Base-by-base conservation (phyloP, 2,329 filamentous ascomycete genomes). In the Aureobasidium pullulans region DNA sequence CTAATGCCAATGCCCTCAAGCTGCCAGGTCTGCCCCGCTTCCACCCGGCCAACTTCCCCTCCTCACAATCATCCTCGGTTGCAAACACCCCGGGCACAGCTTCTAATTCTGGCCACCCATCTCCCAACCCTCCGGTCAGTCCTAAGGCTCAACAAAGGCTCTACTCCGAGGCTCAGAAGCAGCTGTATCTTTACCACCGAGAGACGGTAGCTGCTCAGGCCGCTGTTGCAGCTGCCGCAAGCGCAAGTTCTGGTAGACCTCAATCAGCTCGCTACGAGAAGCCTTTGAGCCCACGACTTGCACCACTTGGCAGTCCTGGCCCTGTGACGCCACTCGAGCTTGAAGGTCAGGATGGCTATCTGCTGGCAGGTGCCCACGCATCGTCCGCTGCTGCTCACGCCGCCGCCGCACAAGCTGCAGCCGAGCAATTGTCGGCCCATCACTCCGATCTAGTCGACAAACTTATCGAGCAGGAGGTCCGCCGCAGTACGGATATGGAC, bases 241-340 rank as follows among this genome's bases (percentile, higher is more conserved):
- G 61, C 62, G 11, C 62, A 39, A 16, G 53, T 59, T 36, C 54
- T 31, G 32, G 6, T 32, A 48, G 42, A 19, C 54, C 54, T 5
- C 31, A 48, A 39, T 48, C 54, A 10, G n/a, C 34, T 13, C 54
- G 54, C 36, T 47, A 29, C n/a, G 65, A 66, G 16, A 77, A 73
- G 63, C 78, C 79, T 1, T 71, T 68, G 28, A 79, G 77, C 66
- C 79, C 79, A 34, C 73, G 76, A 40, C 71, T 81, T 42, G 72
- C 71, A 28, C 79, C 79, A 28, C 66, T 79, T 23, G 77, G 76
- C 15, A 80, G 78, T 58, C 79, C 79, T 2, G 78, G 78, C 40
- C 77, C 77, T 6, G 77, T 81, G 40, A 81, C 79, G 28, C 79
- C 79, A n/a, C 66, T 81, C 48, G 76, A 77, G 63, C 73, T 81